These are phyloP conservation scores for Starmerella kuoi DNA, from an alignment of 805 yeast species.

Conservation along the genomic window DNA sequence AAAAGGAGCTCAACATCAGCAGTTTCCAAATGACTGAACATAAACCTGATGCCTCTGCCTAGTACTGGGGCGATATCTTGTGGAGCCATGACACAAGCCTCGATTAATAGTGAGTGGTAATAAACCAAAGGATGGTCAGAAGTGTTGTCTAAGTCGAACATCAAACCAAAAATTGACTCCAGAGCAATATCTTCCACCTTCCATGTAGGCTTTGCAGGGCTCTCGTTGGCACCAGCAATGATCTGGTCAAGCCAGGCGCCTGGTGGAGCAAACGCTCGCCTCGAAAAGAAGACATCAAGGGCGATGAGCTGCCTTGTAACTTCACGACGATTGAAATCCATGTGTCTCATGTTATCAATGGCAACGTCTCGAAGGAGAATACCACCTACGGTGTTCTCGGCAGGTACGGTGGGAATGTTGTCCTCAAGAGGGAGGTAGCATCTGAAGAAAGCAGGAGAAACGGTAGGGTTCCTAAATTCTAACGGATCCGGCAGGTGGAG, in stretches of 20 bases:
- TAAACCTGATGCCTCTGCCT: slow-evolving; percentile 79
- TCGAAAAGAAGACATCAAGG: slow-evolving; percentile 58
- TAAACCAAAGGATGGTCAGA: slow-evolving; percentile 51
- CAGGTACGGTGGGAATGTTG: slow-evolving; percentile 52
- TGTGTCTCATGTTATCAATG: slow-evolving; percentile 58
- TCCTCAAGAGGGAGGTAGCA: slow-evolving; percentile 28
- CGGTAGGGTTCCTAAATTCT: slow-evolving; percentile 1
- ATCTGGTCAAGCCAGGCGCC: slow-evolving; percentile 58
- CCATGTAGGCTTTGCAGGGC: slow-evolving; percentile 48
- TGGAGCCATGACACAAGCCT: slow-evolving; percentile 74
- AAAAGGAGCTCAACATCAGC: slow-evolving; percentile 67
- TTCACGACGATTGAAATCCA: slow-evolving; percentile 81
- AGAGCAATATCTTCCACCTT: slow-evolving; percentile 83
- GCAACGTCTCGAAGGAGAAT: slow-evolving; percentile 62
- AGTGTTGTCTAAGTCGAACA: slow-evolving; percentile 53
- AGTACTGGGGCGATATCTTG: slow-evolving; percentile 83
- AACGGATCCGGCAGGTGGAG: slow-evolving; percentile 25
- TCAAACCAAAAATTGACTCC: slow-evolving; percentile 65
- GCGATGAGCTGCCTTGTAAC: slow-evolving; percentile 73
- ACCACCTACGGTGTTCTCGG: slow-evolving; percentile 39
- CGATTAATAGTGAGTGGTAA: slow-evolving; percentile 72
- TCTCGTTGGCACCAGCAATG: slow-evolving; percentile 30
- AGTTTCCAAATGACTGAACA: slow-evolving; percentile 53
- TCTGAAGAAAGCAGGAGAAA: slow-evolving; percentile 9
- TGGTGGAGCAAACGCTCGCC: slow-evolving; percentile 52